Evolutionary conservation across 768 basidiomycete genomes (phyloP).

Genomic region (Tricholoma furcatifolium): DNA sequence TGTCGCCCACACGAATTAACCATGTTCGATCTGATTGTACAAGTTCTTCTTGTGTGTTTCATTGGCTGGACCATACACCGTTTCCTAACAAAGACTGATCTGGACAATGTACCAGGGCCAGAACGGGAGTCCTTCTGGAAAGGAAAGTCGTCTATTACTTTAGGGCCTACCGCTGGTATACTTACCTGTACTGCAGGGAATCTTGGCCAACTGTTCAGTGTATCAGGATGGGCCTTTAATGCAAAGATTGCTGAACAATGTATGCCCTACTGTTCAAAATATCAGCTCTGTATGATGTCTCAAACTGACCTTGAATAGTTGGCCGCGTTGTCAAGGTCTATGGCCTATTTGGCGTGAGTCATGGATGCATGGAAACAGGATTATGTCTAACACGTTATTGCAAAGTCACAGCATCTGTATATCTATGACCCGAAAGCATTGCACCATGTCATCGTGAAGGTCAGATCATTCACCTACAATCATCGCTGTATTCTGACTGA

Average conservation of each 20-base stretch:
- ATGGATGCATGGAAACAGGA: too few relatives aligned
- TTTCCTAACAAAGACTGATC: conserved; percentile 19
- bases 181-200: conserved; percentile 1
- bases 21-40: conserved; percentile 7
- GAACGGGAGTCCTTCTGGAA: conserved; percentile 25
- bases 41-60: neutral
- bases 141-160: conserved; percentile 19
- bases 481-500: neutral
- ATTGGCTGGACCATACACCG: conserved; percentile 18
- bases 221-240: conserved; percentile 9
- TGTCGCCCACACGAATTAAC: neutral
- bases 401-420: conserved; percentile 8
- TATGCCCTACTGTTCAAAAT: neutral
- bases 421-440: conserved; percentile 14
- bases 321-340: conserved; percentile 6
- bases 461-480: neutral
- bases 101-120: conserved; percentile 38
- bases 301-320: neutral
- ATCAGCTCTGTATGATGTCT: neutral
- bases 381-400: neutral
- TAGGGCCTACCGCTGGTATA: neutral
- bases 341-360: conserved; percentile 10
- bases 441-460: conserved; percentile 16
- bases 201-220: conserved; percentile 10
- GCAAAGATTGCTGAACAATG: conserved; percentile 9